Base-by-base conservation (phyloP, 1,284 basidiomycete species). In the Spongispora temasekensis region DNA sequence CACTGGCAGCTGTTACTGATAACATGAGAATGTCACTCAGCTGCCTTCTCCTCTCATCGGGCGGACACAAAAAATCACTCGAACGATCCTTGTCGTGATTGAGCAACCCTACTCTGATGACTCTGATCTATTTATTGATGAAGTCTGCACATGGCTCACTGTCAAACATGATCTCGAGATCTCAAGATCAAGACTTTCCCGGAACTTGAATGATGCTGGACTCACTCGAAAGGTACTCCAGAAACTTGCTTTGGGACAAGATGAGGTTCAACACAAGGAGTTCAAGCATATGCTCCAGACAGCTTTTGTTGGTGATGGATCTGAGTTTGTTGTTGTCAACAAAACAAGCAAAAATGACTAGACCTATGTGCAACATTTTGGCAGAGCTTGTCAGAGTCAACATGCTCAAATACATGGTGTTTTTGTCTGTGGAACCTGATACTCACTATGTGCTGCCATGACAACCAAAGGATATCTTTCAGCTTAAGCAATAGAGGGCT, bases 301-400 rank as follows among this genome's bases (percentile, higher is more conserved):
- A 1, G 34, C 51, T 1, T 63, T 58, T 5, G 9, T 35, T n/a
- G 68, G 68, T 17, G 65, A 64, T 59, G 68, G 67, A 1, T 61
- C 58, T 5, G 65, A 70, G 57, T 70, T 70, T 57, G 62, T 72
- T 3, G 54, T 61, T 17, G 34, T 73, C 25, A 65, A 71, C 53
- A 67, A 71, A 63, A 66, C 66, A 23, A 73, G 68, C 64, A 70
- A 71, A 55, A 63, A 72, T 31, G 62, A 71, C 21, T 58, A 51
- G 7, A 61, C 61, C 7, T 64, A 56, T 54, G 62, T 63, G 35
- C 37, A 30, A 13, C 5, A 6, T 19, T 53, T 34, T 35, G 51
- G 51, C 8, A 10, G 42, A 25, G 21, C 31, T 3, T 6, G 10
- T 5, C 31, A 12, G n/a, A 65, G 67, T 13, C 54, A 64, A 34